Evolutionary conservation across 1,284 basidiomycete species (phyloP).

Genomic region (Ceraceosorus bombacis): DNA sequence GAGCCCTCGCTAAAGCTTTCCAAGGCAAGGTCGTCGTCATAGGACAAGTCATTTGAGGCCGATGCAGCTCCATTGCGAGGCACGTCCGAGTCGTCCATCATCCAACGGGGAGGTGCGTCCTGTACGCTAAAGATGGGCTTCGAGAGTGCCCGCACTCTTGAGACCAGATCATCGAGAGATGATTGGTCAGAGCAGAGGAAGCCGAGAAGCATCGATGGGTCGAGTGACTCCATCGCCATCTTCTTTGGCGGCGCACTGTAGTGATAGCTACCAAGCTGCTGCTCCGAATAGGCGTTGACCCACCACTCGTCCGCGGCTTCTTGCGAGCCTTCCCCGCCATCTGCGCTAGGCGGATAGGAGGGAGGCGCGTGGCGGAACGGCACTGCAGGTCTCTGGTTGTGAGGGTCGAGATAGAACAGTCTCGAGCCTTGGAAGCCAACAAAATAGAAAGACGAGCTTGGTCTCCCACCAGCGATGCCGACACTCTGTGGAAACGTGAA

Average conservation of each 20-base stretch:
- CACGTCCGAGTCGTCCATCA: conserved; percentile 60
- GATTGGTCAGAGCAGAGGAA: conserved; percentile 74
- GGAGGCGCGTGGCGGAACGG: conserved; percentile 62
- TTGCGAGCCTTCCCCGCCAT: not conserved
- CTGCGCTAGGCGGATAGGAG: conserved; percentile 1
- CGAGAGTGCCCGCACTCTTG: conserved; percentile 50
- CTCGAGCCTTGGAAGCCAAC: conserved; percentile 70
- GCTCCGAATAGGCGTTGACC: conserved; percentile 57
- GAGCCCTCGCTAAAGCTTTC: conserved; percentile 38
- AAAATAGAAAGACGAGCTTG: conserved; percentile 94
- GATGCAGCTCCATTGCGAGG: not conserved
- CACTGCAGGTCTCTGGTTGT: conserved; percentile 74
- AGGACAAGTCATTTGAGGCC: conserved; percentile 70
- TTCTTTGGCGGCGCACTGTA: conserved; percentile 77
- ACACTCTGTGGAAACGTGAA: conserved; percentile 92
- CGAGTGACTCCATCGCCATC: conserved; percentile 81
- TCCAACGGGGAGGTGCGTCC: conserved; percentile 75
- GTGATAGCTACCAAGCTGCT: conserved; percentile 79
- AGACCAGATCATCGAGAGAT: conserved; percentile 75
- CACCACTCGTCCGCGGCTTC: conserved; percentile 53
- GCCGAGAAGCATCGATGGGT: conserved; percentile 93
- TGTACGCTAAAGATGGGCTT: conserved; percentile 48
- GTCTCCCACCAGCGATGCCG: conserved; percentile 89
- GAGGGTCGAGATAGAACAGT: conserved; percentile 87
- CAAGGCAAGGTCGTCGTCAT: conserved; percentile 62